These are phyloP conservation scores for Tephrocybe sp. DNA, from an alignment of 768 basidiomycete genomes.

Conservation along the genomic window DNA sequence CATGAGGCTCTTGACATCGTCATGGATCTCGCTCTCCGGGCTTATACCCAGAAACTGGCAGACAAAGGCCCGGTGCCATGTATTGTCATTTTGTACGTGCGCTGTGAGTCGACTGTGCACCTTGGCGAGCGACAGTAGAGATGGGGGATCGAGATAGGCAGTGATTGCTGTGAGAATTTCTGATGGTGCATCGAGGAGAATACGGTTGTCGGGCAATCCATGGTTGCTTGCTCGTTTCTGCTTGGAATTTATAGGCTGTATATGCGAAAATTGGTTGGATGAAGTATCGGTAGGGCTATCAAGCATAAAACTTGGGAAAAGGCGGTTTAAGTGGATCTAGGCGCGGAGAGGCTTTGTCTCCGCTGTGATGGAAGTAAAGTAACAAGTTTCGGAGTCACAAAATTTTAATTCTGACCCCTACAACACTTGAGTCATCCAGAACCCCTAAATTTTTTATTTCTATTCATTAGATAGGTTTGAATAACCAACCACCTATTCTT, in stretches of 20 bases:
- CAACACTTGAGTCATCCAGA: no score
- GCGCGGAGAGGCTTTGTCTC: constrained; percentile 17
- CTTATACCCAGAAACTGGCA: constrained; percentile 62
- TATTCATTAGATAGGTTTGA: not conserved
- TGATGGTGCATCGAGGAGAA: constrained; percentile 54
- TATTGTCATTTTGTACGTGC: constrained; percentile 76
- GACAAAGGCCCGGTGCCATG: constrained; percentile 76
- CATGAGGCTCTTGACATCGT: constrained; percentile 42
- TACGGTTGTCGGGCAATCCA: constrained; percentile 37
- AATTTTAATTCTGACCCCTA: not conserved
- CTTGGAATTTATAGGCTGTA: constrained; percentile 27
- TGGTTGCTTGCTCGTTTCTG: constrained; percentile 38
- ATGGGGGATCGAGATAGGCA: constrained; percentile 62
- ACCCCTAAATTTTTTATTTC: no score
- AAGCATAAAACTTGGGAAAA: constrained; percentile 58
- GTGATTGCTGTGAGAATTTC: constrained; percentile 80
- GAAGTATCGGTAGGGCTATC: constrained; percentile 44
- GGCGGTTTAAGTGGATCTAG: not conserved
- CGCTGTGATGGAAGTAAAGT: constrained; percentile 7
- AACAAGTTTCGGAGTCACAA: not conserved
- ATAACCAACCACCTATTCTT: not conserved
- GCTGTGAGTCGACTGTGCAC: constrained; percentile 51
- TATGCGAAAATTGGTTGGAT: constrained; percentile 32
- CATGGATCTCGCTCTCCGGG: constrained; percentile 57
- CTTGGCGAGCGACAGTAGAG: constrained; percentile 54